Evolutionary conservation across 148 eudicot species (phyloP).

Genomic region (Limonium bicolor): DNA sequence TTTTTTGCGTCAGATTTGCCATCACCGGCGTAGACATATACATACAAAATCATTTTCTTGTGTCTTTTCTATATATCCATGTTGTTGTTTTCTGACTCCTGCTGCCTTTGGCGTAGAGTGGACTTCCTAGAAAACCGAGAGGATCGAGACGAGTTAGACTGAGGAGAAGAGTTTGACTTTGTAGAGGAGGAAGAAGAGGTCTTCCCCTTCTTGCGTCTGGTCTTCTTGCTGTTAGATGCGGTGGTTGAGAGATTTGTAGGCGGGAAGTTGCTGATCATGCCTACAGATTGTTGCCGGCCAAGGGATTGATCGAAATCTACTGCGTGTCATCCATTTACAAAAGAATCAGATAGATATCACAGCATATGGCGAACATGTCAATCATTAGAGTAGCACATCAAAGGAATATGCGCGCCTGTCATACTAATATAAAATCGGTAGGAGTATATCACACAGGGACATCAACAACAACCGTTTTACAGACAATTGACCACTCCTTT

Average conservation of each 20-base stretch:
- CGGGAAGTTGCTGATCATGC: conserved; percentile 14
- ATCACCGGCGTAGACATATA: no score
- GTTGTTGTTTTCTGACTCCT: conserved; percentile 8
- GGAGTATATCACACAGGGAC: no score
- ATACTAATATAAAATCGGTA: no score
- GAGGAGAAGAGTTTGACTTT: conserved; percentile 10
- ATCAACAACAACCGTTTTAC: no score
- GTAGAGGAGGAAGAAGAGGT: conserved; percentile 23
- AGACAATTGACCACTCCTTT: no score
- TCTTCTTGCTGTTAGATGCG: conserved; percentile 44
- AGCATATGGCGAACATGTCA: no score
- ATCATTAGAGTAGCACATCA: no score
- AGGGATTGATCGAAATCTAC: conserved; percentile 34
- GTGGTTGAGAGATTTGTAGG: conserved; percentile 20
- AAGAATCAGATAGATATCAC: no score
- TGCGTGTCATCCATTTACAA: no score
- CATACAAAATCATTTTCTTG: no score
- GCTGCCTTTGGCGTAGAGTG: conserved; percentile 12
- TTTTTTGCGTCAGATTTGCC: no score
- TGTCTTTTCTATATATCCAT: conserved; percentile 16
- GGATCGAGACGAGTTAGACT: conserved; percentile 29
- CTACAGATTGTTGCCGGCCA: conserved; percentile 14
- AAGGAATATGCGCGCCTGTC: no score
- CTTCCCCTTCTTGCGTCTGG: conserved; percentile 32
- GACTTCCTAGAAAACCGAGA: conserved; percentile 33